Evolutionary conservation across 108 stramenopile genomes (phyloP), one percentile per base, ranked within the genome.

Genomic region (Pseudonitzschia multiseries): DNA sequence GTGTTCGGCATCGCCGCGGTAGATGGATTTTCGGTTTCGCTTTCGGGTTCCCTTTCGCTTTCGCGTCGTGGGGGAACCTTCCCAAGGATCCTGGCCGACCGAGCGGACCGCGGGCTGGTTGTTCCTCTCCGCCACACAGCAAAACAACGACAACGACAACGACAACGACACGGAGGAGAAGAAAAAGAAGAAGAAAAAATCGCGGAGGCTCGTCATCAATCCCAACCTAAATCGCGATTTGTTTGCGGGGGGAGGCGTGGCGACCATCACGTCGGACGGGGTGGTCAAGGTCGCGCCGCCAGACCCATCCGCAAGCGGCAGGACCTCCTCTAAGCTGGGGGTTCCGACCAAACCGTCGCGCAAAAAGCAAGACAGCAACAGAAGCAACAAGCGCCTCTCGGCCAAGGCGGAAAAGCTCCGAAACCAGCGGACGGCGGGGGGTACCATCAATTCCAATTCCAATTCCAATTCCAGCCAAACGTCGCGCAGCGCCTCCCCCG

Each of bases 161-260:
- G n/a, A n/a, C n/a, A n/a, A n/a, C n/a, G n/a, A n/a, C n/a, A n/a
- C n/a, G n/a, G n/a, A n/a, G n/a, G n/a, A n/a, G n/a, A 57, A 57
- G 56, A 57, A 57, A 1, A 57, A 57, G 5, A 57, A 14, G 56
- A 57, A 57, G 20, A 57, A 57, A 57, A 57, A 57, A 27, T 26
- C 21, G 10, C 21, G 24, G 0, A 12, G 26, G 26, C 56, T 57
- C 10, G 56, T 57, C 26, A 14, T 57, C 10, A 57, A 27, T n/a
- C 21, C 56, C 2, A 57, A 57, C 26, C 56, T 57, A 0, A 18
- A 57, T 0, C 56, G 56, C 10, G 56, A 57, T 57, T 10, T 57
- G 10, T 57, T 27, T n/a, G 56, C 56, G 26, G 20, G 0, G 21
- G 56, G 56, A 0, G 24, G 56, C 0, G 26, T 57, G 9, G 8